Base-by-base conservation (phyloP, 805 yeast species). In the Myxozyma sirexii region DNA sequence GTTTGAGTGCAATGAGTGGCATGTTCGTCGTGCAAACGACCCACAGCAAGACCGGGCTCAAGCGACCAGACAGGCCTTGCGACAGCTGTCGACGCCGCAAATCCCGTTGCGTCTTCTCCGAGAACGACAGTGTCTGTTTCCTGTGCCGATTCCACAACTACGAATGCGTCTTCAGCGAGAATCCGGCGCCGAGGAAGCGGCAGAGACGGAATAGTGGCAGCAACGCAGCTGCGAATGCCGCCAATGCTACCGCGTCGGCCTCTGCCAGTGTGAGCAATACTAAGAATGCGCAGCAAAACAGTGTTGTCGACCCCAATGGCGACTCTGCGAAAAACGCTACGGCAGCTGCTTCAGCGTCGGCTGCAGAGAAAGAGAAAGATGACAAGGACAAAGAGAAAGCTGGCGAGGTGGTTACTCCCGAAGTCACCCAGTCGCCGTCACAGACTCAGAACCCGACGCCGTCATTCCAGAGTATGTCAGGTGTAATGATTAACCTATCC, bases 1-100 rank as follows among this genome's bases (percentile, higher is more conserved):
- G n/a, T n/a, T n/a, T n/a, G n/a, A n/a, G n/a, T n/a, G n/a, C n/a
- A n/a, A n/a, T n/a, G n/a, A n/a, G n/a, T 21, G 29, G 44, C 41
- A 62, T 62, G 66, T 62, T 59, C 44, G 61, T 60, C 39, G 63
- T 62, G 37, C 66, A 62, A 35, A 60, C 63, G n/a, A 62, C 66
- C n/a, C 65, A 62, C 46, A 47, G 56, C 59, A 62, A 62, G 29
- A 57, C 66, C 43, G 66, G 66, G 12, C 59, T 62, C 37, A 62
- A 59, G 56, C 65, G 66, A 10, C 66, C 66, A 4, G 66, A 62
- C 38, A 33, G 66, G n/a, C 67, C 67, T 7, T 63, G 67, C 41
- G 66, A 63, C 44, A 58, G 66, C 19, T 63, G 67, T 48, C 60
- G 66, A 6, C 54, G 66, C 4, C 63, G 67, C 35, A 63, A 63